Evolutionary conservation across 805 yeast species (phyloP).

Genomic region (Nakazawaea peltata): DNA sequence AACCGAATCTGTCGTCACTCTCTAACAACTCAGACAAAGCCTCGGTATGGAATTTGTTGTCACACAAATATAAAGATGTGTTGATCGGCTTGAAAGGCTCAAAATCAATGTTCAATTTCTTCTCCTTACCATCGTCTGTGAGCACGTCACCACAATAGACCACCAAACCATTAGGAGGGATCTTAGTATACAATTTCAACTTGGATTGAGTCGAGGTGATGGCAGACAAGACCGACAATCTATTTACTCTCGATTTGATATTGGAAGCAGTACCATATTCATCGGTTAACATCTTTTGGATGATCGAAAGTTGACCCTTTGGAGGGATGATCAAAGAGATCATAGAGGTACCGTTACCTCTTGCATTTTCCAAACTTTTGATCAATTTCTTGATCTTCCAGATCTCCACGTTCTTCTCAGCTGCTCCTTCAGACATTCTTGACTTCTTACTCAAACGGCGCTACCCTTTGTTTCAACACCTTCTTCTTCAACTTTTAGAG

Average conservation of each 20-base stretch:
- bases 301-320: conserved; percentile 82
- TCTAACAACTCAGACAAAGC: conserved; percentile 90
- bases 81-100: conserved; percentile 99
- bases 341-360: conserved; percentile 99
- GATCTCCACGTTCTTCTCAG: conserved; percentile 95
- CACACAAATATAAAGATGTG: conserved; percentile 94
- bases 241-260: conserved; percentile 94
- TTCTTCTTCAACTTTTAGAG: too few species aligned
- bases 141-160: conserved; percentile 97
- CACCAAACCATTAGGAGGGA: conserved; percentile 93
- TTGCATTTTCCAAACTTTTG: conserved; percentile 79
- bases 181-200: conserved; percentile 77
- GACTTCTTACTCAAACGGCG: too few species aligned
- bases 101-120: conserved; percentile 92
- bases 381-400: conserved; percentile 97
- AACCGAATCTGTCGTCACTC: conserved; percentile 94
- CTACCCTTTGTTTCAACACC: too few species aligned
- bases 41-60: conserved; percentile 97
- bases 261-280: conserved; percentile 99
- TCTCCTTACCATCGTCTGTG: conserved; percentile 95
- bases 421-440: conserved; percentile 47
- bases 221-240: conserved; percentile 91
- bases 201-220: conserved; percentile 98
- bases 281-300: conserved; percentile 88
- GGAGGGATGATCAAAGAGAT: conserved; percentile 95